phyloP scores from a whole-genome alignment of 495 filamentous ascomycete genomes.

The Hypoxylon crocopeplum region DNA sequence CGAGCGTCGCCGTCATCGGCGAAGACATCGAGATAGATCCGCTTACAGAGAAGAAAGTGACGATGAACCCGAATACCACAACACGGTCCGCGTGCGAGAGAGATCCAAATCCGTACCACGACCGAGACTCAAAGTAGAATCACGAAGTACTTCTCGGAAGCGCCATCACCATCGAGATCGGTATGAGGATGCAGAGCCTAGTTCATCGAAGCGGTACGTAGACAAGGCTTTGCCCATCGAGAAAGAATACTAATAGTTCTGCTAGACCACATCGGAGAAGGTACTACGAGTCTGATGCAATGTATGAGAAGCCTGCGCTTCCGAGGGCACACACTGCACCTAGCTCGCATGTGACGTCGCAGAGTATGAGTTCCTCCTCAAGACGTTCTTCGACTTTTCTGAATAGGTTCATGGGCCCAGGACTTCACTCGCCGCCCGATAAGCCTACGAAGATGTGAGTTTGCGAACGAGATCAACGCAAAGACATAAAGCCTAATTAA shows the following conservation, averaged over 20 bases:
- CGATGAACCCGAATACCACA: slow-evolving; percentile 38
- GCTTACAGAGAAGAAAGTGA: slow-evolving; percentile 37
- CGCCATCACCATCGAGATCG: slow-evolving; percentile 24
- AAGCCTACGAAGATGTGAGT: slow-evolving; percentile 46
- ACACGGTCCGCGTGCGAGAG: slow-evolving; percentile 31
- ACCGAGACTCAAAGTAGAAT: slow-evolving; percentile 23
- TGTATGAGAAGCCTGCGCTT: slow-evolving; percentile 37
- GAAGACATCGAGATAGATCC: slow-evolving; percentile 24
- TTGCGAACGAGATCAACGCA: background rate
- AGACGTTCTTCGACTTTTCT: slow-evolving; percentile 45
- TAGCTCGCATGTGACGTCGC: slow-evolving; percentile 44
- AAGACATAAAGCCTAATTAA: slow-evolving; percentile 31
- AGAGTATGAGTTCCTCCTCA: slow-evolving; percentile 48
- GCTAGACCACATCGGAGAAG: slow-evolving; percentile 38
- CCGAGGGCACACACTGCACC: slow-evolving; percentile 46
- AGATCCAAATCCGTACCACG: slow-evolving; percentile 32
- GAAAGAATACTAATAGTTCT: slow-evolving; percentile 22
- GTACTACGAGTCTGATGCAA: slow-evolving; percentile 49
- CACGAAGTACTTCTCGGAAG: slow-evolving; percentile 34
- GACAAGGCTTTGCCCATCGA: background rate
- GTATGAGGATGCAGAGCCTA: slow-evolving; percentile 44
- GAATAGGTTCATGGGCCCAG: slow-evolving; percentile 43
- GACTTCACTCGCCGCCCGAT: slow-evolving; percentile 36
- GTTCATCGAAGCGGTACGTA: slow-evolving; percentile 48
- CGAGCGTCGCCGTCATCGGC: slow-evolving; percentile 33